Evolutionary conservation across 768 basidiomycete genomes (phyloP).

Genomic region (Leucosporidium scottii): DNA sequence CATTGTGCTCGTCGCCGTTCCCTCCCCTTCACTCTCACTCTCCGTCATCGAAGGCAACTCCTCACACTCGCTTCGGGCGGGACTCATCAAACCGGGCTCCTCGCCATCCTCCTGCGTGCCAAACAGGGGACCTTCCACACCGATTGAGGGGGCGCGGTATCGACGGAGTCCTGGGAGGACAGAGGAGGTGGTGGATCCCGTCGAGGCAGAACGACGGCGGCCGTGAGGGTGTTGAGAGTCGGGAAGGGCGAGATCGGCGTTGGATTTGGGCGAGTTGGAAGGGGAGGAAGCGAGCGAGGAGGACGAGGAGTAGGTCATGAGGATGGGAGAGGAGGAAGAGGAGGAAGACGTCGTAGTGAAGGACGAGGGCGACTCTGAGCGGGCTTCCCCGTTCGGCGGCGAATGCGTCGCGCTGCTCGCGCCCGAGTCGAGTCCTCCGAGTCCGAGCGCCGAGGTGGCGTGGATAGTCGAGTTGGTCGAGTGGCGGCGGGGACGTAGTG

Average conservation of each 20-base stretch:
- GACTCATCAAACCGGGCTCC: background rate
- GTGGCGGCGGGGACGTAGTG: no score
- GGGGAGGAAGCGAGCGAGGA: background rate
- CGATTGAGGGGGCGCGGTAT: conserved; percentile 16
- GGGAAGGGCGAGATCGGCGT: background rate
- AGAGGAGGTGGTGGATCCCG: background rate
- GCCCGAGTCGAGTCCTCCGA: background rate
- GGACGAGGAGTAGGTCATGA: background rate
- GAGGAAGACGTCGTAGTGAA: background rate
- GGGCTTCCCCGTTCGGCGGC: no score
- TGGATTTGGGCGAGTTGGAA: background rate
- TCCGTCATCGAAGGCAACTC: background rate
- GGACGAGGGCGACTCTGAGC: background rate
- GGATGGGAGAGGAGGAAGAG: background rate
- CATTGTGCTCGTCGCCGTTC: background rate
- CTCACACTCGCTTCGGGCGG: background rate
- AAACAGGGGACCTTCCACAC: conserved; percentile 27
- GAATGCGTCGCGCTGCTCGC: no score
- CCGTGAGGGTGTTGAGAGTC: background rate
- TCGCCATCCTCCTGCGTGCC: background rate
- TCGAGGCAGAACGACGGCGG: background rate
- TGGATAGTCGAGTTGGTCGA: background rate
- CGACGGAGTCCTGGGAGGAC: conserved; percentile 6
- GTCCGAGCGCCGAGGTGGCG: conserved; percentile 3
- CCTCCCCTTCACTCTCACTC: conserved; percentile 3